Evolutionary conservation across 1,139 yeast species (phyloP), one percentile per base, ranked within the genome.

Genomic region (Debaryomyces psychrophilus): DNA sequence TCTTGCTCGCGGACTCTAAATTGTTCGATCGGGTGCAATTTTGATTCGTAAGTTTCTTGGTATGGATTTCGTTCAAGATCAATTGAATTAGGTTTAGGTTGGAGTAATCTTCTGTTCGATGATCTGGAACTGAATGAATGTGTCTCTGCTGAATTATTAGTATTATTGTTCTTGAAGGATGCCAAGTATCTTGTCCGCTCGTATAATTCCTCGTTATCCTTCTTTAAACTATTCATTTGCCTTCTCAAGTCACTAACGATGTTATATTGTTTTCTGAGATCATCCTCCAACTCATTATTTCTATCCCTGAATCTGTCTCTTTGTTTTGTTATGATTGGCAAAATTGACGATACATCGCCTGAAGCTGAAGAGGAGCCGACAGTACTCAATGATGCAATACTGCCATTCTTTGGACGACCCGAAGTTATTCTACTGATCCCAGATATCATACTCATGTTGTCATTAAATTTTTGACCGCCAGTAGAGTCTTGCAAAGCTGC

Each of bases 271-370:
- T 81, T 81, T 59, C 88, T 83, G 40, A 85, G 61, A 56, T 90
- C 96, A 45, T 87, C 87, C 62, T 93, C 98, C 44, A 93, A 74
- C 60, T 90, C 97, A 46, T 79, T 80, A 57, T 87, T 90, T 48
- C 92, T 78, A 26, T 82, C 80, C 56, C 95, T 82, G 73, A 92
- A 90, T 52, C 98, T 74, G 64, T 93, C 98, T 64, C 99, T 81
- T 68, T 93, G 99, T 59, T 93, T 92, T 18, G 97, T 90, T 27
- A 93, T 83, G 44, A 93, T 90, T 0, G 96, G 96, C 40, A 93
- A 68, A 35, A 93, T 85, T 0, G 90, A 78, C 5, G 72, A 61
- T 44, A 68, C 75, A 11, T 59, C 56, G 11, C 44, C 60, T 34
- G 41, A 57, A 23, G 43, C 45, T 47, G 18, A 49, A n/a, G 68